phyloP scores from a whole-genome alignment of 495 filamentous ascomycete genomes.

The Daldinia decipiens region DNA sequence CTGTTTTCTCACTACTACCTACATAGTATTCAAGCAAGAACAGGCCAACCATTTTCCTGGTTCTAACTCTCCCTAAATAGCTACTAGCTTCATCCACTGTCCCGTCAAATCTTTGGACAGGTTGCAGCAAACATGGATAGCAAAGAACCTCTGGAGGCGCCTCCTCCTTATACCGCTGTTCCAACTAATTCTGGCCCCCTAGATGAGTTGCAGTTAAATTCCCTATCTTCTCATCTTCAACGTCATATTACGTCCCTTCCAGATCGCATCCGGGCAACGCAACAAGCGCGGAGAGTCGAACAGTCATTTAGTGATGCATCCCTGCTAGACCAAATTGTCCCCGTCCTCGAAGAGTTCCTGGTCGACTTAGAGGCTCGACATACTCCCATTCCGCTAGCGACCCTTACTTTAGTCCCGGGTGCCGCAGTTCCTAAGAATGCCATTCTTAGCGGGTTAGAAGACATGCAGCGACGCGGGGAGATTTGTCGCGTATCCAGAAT shows the following conservation, averaged over 20 bases:
- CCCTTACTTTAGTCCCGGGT: slow-evolving; percentile 55
- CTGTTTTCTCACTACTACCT: not conserved
- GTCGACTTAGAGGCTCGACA: slow-evolving; percentile 41
- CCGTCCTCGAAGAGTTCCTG: slow-evolving; percentile 54
- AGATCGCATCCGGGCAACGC: slow-evolving; percentile 49
- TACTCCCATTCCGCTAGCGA: slow-evolving; percentile 40
- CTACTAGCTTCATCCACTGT: not conserved
- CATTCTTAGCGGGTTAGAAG: slow-evolving; percentile 48
- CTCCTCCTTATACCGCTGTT: slow-evolving; percentile 51
- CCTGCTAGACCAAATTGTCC: slow-evolving; percentile 49
- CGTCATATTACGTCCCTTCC: slow-evolving; percentile 54
- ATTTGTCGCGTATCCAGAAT: slow-evolving; percentile 49
- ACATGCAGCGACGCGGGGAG: slow-evolving; percentile 53
- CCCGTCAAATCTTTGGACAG: not conserved
- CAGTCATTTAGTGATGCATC: slow-evolving; percentile 47
- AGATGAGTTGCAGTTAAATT: slow-evolving; percentile 30
- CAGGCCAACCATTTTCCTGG: not conserved
- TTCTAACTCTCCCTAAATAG: not conserved
- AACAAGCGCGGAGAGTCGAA: slow-evolving; percentile 47
- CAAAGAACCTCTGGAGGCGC: slow-evolving; percentile 32
- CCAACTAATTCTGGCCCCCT: slow-evolving; percentile 7
- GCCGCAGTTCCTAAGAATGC: slow-evolving; percentile 48
- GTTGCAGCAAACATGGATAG: slow-evolving; percentile 32
- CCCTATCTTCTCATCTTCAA: slow-evolving; percentile 51
- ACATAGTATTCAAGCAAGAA: not conserved